Conservation (phyloP, 352 stramenopile genomes). For the Globisporangium barbulae region DNA sequence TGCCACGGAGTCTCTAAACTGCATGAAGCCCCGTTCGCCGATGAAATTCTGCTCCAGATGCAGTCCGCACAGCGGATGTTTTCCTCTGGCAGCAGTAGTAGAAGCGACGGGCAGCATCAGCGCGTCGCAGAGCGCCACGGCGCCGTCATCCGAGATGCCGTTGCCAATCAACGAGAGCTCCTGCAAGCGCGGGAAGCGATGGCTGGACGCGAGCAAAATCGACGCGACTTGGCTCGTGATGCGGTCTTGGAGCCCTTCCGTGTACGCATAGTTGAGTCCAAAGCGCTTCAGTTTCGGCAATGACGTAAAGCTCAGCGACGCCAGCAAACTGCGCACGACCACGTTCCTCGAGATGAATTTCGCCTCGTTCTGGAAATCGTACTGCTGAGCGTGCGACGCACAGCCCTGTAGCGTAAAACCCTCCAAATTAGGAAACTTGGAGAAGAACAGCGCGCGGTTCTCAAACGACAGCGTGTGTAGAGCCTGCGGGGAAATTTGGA, state of each 20-base stretch:
- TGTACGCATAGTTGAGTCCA: slow-evolving; percentile 43
- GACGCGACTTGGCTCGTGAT: slow-evolving; percentile 38
- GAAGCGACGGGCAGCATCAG: slow-evolving; percentile 8
- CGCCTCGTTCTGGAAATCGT: slow-evolving; percentile 45
- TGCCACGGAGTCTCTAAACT: slow-evolving; percentile 34
- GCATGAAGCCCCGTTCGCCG: slow-evolving; percentile 40
- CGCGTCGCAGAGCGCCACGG: slow-evolving; percentile 33
- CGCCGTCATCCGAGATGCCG: slow-evolving; percentile 51
- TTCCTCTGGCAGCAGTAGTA: background rate
- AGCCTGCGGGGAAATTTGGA: slow-evolving; percentile 27
- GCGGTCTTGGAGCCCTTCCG: slow-evolving; percentile 45
- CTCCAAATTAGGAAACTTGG: slow-evolving; percentile 38
- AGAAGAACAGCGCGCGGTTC: slow-evolving; percentile 27
- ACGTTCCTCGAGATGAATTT: slow-evolving; percentile 36
- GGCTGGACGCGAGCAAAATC: slow-evolving; percentile 25
- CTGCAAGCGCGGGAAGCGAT: slow-evolving; percentile 30
- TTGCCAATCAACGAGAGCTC: slow-evolving; percentile 44
- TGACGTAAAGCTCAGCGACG: slow-evolving; percentile 20
- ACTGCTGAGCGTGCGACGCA: slow-evolving; percentile 27
- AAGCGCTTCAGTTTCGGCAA: slow-evolving; percentile 31
- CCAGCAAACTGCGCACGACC: slow-evolving; percentile 31
- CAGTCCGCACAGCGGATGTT: slow-evolving; percentile 15
- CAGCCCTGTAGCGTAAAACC: slow-evolving; percentile 31
- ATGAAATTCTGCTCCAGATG: slow-evolving; percentile 59
- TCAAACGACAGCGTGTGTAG: slow-evolving; percentile 22